These are phyloP conservation scores for Chlamydomonas incerta DNA, from an alignment of 139 green algal species.

Conservation along the genomic window DNA sequence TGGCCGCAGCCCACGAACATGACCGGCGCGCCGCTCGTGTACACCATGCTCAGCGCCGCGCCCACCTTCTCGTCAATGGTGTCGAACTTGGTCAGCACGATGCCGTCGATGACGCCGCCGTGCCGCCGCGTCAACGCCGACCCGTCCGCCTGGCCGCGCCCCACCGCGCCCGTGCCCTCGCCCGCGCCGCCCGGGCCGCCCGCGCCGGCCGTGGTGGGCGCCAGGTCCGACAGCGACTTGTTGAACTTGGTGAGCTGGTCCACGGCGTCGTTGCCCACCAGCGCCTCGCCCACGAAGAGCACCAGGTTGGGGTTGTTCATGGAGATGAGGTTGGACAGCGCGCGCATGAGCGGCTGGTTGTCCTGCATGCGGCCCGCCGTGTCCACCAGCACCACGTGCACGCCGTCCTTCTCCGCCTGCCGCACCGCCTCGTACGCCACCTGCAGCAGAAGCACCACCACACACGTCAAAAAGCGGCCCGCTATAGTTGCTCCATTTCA, in stretches of 20 bases:
- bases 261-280: slow-evolving; percentile 99
- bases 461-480: no score
- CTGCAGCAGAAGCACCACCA: no score
- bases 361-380: slow-evolving; percentile 97
- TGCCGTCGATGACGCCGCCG: slow-evolving; percentile 83
- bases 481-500: no score
- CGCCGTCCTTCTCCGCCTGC: slow-evolving; percentile 80
- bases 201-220: slow-evolving; percentile 11
- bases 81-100: slow-evolving; percentile 98
- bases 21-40: slow-evolving; percentile 93
- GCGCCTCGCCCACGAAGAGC: slow-evolving; percentile 98
- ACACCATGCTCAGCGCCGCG: slow-evolving; percentile 98
- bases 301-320: slow-evolving; percentile 96
- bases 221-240: slow-evolving; percentile 62
- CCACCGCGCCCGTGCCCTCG: neutral
- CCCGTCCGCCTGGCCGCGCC: slow-evolving; percentile 19
- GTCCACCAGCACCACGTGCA: slow-evolving; percentile 98
- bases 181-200: neutral
- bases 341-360: slow-evolving; percentile 99
- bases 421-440: slow-evolving; percentile 90
- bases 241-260: slow-evolving; percentile 99
- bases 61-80: slow-evolving; percentile 99
- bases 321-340: slow-evolving; percentile 94
- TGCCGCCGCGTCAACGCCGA: neutral
- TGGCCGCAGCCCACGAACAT: slow-evolving; percentile 99